Percentiles rank a stretch among this genome's conserved stretches.
These are phyloP conservation scores for Tulasnella sp. DNA, from an alignment of 768 basidiomycete species.

Conservation along the genomic window DNA sequence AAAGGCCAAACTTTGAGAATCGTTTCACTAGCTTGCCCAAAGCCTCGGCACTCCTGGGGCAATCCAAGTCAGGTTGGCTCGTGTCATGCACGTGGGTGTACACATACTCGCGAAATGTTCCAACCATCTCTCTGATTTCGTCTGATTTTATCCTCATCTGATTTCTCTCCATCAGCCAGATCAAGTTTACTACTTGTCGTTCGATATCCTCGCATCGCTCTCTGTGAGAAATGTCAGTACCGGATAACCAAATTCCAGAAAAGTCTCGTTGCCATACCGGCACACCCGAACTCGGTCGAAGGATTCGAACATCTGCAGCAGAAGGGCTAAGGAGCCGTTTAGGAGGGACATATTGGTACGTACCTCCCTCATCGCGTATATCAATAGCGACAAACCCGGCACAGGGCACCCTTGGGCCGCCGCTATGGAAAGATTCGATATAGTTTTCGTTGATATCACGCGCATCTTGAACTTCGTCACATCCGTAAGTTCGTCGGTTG, in stretches of 20 bases:
- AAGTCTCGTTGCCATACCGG: background rate
- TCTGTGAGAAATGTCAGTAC: background rate
- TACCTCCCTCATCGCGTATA: background rate
- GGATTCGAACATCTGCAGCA: background rate
- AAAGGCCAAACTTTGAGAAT: background rate
- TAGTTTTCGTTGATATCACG: background rate
- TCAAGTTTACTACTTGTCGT: background rate
- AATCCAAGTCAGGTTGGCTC: background rate
- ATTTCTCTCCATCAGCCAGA: background rate
- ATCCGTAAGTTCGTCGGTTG: background rate
- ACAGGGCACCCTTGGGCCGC: background rate
- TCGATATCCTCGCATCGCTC: too few species aligned
- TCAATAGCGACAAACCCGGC: background rate
- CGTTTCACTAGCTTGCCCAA: background rate
- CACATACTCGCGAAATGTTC: background rate
- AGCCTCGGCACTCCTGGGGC: background rate
- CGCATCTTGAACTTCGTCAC: background rate
- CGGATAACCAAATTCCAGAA: background rate
- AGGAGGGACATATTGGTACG: too few species aligned
- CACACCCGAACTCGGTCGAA: background rate
- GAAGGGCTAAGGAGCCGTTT: background rate
- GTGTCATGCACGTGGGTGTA: background rate
- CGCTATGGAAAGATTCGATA: background rate
- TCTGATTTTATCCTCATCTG: background rate
- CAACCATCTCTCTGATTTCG: background rate